Base-by-base conservation (phyloP, 1,284 basidiomycete genomes). In the Boletellus sp. region DNA sequence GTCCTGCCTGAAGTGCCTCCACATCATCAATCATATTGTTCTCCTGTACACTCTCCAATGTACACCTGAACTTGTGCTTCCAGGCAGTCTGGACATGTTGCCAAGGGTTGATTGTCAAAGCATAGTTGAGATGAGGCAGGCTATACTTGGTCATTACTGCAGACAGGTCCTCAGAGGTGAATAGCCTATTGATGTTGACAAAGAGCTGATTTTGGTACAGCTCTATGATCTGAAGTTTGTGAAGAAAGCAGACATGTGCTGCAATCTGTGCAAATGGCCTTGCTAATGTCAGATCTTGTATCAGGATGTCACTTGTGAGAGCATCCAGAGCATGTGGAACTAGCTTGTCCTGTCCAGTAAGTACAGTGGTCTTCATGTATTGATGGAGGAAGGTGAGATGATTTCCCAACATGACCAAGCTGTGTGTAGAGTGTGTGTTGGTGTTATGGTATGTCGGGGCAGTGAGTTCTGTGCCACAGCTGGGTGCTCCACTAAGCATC, bases 261-360 rank as follows among this genome's bases (percentile, higher is more conserved):
- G 55, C 53, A 0, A 69, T 12, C 7, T 58, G 24, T 1, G 65
- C 71, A 51, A 71, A 66, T 0, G 65, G 66, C 0, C 63, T 41
- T 1, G 62, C 59, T 1, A 71, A 11, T 0, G 52, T 58, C 1
- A 70, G 62, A 5, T 62, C 47, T 44, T 72, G 67, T 1, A 72
- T 54, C 0, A 71, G 16, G 0, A 72, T 8, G 15, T 71, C 57
- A 0, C 60, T 50, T 0, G 50, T 57, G 3, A 71, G 21, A 0
- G 53, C 64, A 51, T 66, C 60, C 0, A 72, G 37, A 0, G 58
- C 50, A 33, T 68, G 66, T 0, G 69, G 68, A n/a, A 73, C 66
- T 0, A 69, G 44, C 21, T 63, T 66, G 36, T 73, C 65, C 0
- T 43, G 13, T 0, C 63, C 57, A 0, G 53, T 58, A 0, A 66